Evolutionary conservation across 148 eudicot genomes (phyloP), one percentile per base, ranked within the genome.

Genomic region (Agrostemma githago): DNA sequence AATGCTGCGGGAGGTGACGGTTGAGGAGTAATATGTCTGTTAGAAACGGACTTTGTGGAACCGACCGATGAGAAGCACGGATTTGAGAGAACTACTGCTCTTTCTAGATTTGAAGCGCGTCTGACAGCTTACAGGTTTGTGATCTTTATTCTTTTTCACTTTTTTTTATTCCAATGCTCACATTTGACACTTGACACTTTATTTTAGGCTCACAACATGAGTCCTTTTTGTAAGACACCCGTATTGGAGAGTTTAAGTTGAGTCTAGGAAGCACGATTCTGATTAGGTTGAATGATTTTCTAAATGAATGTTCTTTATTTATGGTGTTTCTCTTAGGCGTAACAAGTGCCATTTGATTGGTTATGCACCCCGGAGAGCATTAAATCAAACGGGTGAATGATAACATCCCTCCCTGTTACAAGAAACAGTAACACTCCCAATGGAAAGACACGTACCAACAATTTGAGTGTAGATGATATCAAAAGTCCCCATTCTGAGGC

Each of bases 61-160:
- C 96, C 96, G 70, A 92, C 96, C 60, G 92, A 91, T 79, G 93
- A 91, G 73, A 91, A 91, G 74, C 93, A 91, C 76, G 90, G 89
- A 19, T 91, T 91, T 80, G 97, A 91, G 87, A 84, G 86, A 59
- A 87, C 93, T 91, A 26, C 34, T 26, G 34, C 34, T 26, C 34
- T 26, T 26, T 26, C 34, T 26, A 26, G 34, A 26, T 26, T 91
- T 38, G 97, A 91, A 80, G n/a, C 78, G 37, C 76, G 85, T 66
- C 82, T 91, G 71, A 20, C 82, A 80, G 66, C 69, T 65, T 90
- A 85, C 74, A 88, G 96, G 96, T 88, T 15, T 66, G 85, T 78
- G 15, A 21, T 64, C 57, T 34, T 3, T 48, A 11, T 37, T 12
- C 12, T 46, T 38, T 37, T 14, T 11, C 41, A 5, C 2, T 11